These are phyloP conservation scores for Raphanus sativus DNA, from an alignment of 345 rosid species.

Conservation along the genomic window DNA sequence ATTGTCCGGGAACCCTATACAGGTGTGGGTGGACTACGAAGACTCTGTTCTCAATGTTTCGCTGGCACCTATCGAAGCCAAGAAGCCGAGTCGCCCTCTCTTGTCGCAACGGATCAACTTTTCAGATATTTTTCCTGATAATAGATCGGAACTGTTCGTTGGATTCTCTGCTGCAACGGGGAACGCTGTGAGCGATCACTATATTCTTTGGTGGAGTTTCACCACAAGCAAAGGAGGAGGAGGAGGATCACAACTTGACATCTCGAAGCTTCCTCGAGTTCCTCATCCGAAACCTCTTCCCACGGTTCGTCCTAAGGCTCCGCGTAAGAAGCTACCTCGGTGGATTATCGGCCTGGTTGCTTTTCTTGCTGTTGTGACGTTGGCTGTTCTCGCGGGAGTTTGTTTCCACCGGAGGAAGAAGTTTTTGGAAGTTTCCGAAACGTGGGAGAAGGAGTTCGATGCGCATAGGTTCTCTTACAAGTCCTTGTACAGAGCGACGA, in stretches of 20 bases:
- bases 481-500: conserved; percentile 55
- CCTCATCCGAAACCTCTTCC: conserved; percentile 36
- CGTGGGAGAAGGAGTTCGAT: conserved; percentile 62
- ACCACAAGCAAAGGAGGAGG: conserved; percentile 40
- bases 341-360: conserved; percentile 28
- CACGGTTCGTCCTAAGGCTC: conserved; percentile 5
- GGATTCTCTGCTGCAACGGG: conserved; percentile 77
- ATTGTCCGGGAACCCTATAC: conserved; percentile 46
- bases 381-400: conserved; percentile 27
- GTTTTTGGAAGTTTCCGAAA: conserved; percentile 56
- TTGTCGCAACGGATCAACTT: conserved; percentile 47
- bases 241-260: conserved; percentile 36
- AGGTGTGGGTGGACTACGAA: conserved; percentile 67
- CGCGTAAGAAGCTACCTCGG: conserved; percentile 2
- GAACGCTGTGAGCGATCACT: conserved; percentile 37
- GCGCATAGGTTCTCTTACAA: conserved; percentile 60
- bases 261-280: conserved; percentile 53
- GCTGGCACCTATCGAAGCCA: conserved; percentile 39
- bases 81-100: conserved; percentile 52
- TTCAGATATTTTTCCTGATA: conserved; percentile 39
- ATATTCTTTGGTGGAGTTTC: conserved; percentile 71
- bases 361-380: conserved; percentile 16
- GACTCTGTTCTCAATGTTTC: conserved; percentile 46
- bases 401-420: conserved; percentile 44
- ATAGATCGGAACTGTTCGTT: conserved; percentile 35